Percentiles rank a stretch among this genome's conserved stretches.
Evolutionary conservation across 345 rosid species (phyloP).

Genomic region (Acer yangbiense): DNA sequence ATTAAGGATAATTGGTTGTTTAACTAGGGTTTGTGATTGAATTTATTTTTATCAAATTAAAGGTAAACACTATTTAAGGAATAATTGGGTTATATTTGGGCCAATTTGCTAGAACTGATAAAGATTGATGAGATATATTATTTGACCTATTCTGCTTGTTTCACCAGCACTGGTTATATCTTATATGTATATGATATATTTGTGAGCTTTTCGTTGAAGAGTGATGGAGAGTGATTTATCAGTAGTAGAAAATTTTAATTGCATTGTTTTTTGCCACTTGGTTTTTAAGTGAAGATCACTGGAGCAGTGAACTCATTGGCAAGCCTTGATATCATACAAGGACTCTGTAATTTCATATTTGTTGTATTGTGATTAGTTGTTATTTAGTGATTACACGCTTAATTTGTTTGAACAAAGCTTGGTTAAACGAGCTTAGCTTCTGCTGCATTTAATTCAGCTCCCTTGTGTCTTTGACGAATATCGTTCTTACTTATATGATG

Average conservation of each 20-base stretch:
- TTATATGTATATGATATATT: not conserved
- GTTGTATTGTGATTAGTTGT: not conserved
- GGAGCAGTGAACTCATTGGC: too few relatives aligned
- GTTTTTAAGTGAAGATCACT: too few relatives aligned
- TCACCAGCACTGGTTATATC: not conserved
- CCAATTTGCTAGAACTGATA: slow-evolving; percentile 11
- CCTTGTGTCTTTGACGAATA: not conserved
- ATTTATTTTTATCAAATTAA: not conserved
- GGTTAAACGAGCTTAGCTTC: not conserved
- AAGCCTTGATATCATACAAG: too few relatives aligned
- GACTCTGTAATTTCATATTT: too few relatives aligned
- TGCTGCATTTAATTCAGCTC: too few relatives aligned
- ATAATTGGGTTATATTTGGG: slow-evolving; percentile 1
- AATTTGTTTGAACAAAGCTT: too few relatives aligned
- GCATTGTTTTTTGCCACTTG: too few relatives aligned
- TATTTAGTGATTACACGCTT: not conserved
- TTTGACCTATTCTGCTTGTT: not conserved
- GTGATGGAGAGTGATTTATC: not conserved
- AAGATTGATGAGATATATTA: slow-evolving; percentile 15
- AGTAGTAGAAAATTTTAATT: not conserved
- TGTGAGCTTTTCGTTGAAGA: slow-evolving; percentile 3
- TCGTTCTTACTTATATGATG: not conserved
- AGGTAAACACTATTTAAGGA: slow-evolving; percentile 1
- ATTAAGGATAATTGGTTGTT: not conserved
- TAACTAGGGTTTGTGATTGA: slow-evolving; percentile 18